These are phyloP conservation scores for Magnusiomyces suaveolens DNA, from an alignment of 1,139 yeast species.

Conservation along the genomic window DNA sequence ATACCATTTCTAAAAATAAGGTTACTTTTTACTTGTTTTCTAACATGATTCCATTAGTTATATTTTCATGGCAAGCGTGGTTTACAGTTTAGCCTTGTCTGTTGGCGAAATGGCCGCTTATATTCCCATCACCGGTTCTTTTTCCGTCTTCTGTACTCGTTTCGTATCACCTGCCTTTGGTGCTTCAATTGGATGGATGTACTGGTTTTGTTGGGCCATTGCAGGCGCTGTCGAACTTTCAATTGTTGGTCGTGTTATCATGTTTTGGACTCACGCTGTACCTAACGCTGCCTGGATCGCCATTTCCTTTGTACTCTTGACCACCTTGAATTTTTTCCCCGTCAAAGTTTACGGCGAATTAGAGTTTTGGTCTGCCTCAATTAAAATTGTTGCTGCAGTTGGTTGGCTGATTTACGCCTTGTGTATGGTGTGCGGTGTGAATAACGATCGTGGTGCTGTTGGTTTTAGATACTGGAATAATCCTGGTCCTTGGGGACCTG, in stretches of 20 bases:
- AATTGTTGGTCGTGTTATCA: constrained; percentile 48
- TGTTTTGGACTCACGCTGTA: constrained; percentile 52
- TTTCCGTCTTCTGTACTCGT: constrained; percentile 49
- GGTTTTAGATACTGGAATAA: constrained; percentile 43
- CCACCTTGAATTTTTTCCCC: constrained; percentile 44
- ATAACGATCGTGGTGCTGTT: constrained; percentile 36
- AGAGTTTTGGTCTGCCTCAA: constrained; percentile 56
- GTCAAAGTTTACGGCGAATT: constrained; percentile 55
- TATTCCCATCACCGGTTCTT: constrained; percentile 53
- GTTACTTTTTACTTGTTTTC: too few species aligned
- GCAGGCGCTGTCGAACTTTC: constrained; percentile 54
- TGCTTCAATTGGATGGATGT: constrained; percentile 51
- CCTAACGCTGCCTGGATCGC: constrained; percentile 49
- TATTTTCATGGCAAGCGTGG: constrained; percentile 41
- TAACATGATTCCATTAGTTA: too few species aligned
- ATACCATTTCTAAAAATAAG: too few species aligned
- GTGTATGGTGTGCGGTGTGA: constrained; percentile 55
- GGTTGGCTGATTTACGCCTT: constrained; percentile 52
- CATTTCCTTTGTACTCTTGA: constrained; percentile 48
- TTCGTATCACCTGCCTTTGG: constrained; percentile 56
- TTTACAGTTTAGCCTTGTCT: constrained; percentile 47
- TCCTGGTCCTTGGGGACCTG: constrained; percentile 33
- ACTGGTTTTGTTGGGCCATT: constrained; percentile 57
- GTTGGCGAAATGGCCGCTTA: constrained; percentile 58
- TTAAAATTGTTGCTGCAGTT: constrained; percentile 48